Evolutionary conservation across 1,284 basidiomycete genomes (phyloP), one percentile per base, ranked within the genome.

Genomic region (Tremellales sp.): DNA sequence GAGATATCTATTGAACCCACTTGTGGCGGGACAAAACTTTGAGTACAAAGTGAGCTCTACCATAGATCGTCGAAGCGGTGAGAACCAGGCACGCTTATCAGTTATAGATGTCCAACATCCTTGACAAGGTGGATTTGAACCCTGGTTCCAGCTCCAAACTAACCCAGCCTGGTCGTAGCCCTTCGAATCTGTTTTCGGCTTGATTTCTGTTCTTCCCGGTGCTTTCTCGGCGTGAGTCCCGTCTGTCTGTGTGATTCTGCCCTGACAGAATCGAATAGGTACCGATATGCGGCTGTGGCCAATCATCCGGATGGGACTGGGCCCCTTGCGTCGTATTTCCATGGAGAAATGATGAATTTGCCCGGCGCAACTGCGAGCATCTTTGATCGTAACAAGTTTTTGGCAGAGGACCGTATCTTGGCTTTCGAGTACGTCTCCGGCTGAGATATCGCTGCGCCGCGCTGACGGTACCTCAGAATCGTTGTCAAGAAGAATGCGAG

Each of bases 71-170:
- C n/a, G 13, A 40, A 7, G 60, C 61, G 3, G 61, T 45, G 22
- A 18, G 41, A 13, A 16, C 48, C 25, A 41, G 41, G 8, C 41
- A 41, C 7, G 38, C 42, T 21, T 47, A 31, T 27, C 48, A 85
- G 80, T 10, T 87, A 87, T 88, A 89, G 75, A 92, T 92, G 84
- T 90, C 86, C 31, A 92, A 92, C 62, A 87, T 90, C 58, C 80
- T 91, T 38, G 91, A 94, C 70, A 94, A 95, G 31, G 45, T 47
- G 26, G 21, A 16, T 9, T 25, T 22, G 7, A 21, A 24, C 6
- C 9, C 8, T n/a, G n/a, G n/a, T n/a, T n/a, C n/a, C n/a, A n/a
- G n/a, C n/a, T n/a, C 21, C 26, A 16, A 14, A 27, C 10, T 40
- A 24, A 16, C 19, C 22, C 12, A n/a, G 18, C n/a, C 34, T 36